Base-by-base conservation (phyloP, 2,329 filamentous ascomycete species). In the Aspergillus costaricaensis region DNA sequence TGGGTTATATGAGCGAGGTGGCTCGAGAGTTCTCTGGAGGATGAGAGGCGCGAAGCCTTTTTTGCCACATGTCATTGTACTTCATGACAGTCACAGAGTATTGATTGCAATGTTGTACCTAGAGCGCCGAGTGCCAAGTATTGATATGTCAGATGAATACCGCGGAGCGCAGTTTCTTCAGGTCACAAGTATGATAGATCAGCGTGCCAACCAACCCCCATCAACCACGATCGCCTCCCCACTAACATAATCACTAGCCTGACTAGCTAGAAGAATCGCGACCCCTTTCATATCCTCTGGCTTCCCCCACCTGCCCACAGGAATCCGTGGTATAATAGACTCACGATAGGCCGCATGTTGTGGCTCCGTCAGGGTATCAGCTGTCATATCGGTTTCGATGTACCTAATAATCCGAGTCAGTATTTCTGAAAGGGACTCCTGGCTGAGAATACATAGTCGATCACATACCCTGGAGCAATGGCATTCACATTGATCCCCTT, bases 401-500 rank as follows among this genome's bases (percentile, higher is more conserved):
- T 48, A 48, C 7, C 44, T 48, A 27, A 23, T 7, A 17, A 41
- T 1, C 7, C 4, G 1, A 17, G 12, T 25, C 21, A 23, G 21
- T 36, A 0, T 1, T 6, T 0, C 4, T 36, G 44, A 48, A 23
- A 48, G 4, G 0, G 4, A 2, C 5, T 44, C 6, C 21, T 9
- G 17, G 17, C 9, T 23, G 0, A 5, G 3, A 10, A 23, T 6
- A 1, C 19, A 4, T 25, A 17, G 10, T 96, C 52, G 86, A 90
- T 68, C 96, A 15, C 91, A 76, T 96, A 96, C 57, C 60, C 60
- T 15, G 60, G 60, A 25, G 60, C 57, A 58, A 62, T 62, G 19
- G 60, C 60, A 58, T 62, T 96, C 41, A 96, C 92, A 0, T 85
- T 91, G 62, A 96, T 83, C 3, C 92, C 91, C 70, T 87, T 84